Percentiles rank a stretch among this genome's conserved stretches.
Conservation (phyloP, 139 green algal species). For the Tetraselmis striata region DNA sequence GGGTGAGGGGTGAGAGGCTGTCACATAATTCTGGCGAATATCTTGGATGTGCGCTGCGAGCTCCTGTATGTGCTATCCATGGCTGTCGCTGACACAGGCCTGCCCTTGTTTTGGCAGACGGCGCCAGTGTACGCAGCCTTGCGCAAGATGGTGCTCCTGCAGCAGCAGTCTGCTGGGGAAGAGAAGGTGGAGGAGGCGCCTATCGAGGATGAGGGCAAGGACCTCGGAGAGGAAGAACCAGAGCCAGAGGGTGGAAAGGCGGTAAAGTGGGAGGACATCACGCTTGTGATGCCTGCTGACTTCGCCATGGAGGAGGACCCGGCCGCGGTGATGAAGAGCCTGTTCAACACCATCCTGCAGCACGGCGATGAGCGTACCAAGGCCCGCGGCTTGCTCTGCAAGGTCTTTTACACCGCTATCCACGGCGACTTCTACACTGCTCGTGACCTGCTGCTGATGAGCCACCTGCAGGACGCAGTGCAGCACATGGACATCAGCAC, state of each 20-base stretch:
- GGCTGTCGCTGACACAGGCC: too few species aligned
- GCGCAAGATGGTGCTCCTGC: conserved; percentile 54
- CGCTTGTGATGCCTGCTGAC: conserved; percentile 50
- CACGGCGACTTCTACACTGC: conserved; percentile 87
- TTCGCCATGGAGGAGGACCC: conserved; percentile 63
- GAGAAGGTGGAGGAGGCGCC: conserved; percentile 14
- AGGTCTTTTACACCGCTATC: conserved; percentile 87
- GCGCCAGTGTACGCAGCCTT: conserved; percentile 77
- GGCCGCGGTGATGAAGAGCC: conserved; percentile 45
- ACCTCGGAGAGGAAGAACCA: conserved; percentile 1
- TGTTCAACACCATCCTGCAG: conserved; percentile 72
- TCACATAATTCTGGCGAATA: too few species aligned
- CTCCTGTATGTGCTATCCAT: too few species aligned
- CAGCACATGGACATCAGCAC: conserved; percentile 85
- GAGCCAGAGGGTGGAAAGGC: background rate
- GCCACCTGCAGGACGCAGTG: conserved; percentile 74
- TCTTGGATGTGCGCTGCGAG: too few species aligned
- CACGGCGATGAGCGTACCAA: conserved; percentile 95
- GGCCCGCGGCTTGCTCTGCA: conserved; percentile 90
- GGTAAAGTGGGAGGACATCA: background rate
- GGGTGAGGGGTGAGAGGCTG: background rate
- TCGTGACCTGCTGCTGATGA: conserved; percentile 93
- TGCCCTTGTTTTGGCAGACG: conserved; percentile 5
- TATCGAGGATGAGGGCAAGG: conserved; percentile 3
- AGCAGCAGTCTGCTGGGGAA: conserved; percentile 41